Evolutionary conservation across 2,329 filamentous ascomycete genomes (phyloP).

Genomic region (Botryotinia calthae): DNA sequence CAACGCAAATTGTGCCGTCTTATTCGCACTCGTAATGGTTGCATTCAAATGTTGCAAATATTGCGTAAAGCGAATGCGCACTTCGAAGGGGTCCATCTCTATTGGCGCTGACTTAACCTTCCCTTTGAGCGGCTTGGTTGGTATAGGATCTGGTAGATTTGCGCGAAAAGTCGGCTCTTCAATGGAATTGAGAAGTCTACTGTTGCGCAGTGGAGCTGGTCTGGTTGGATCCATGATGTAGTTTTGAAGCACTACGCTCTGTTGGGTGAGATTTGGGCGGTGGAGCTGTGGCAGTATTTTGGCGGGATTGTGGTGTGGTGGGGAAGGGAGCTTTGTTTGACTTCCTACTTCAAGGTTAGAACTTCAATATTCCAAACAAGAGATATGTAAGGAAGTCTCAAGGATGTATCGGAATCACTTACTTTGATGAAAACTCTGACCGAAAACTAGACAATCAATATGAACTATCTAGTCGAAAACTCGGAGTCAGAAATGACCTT

Average conservation of each 20-base stretch:
- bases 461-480: not conserved
- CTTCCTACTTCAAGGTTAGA: not conserved
- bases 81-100: conserved; percentile 78
- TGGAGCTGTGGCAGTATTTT: not conserved
- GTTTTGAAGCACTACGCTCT: not conserved
- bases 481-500: conserved; percentile 58
- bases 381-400: not conserved
- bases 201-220: not conserved
- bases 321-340: not conserved
- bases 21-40: conserved; percentile 82
- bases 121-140: not conserved
- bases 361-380: not conserved
- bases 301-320: not conserved
- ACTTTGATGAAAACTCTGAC: not conserved
- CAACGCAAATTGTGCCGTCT: conserved; percentile 91
- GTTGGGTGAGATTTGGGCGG: not conserved
- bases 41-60: conserved; percentile 90
- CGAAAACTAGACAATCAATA: not conserved
- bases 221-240: conserved; percentile 8
- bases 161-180: not conserved
- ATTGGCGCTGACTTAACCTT: conserved; percentile 11
- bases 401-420: not conserved
- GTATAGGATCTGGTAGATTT: conserved; percentile 10
- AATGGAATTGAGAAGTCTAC: not conserved
- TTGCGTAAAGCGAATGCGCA: conserved; percentile 92